Evolutionary conservation across 768 basidiomycete species (phyloP), one percentile per base, ranked within the genome.

Genomic region (Neoboletus subvelutipes): DNA sequence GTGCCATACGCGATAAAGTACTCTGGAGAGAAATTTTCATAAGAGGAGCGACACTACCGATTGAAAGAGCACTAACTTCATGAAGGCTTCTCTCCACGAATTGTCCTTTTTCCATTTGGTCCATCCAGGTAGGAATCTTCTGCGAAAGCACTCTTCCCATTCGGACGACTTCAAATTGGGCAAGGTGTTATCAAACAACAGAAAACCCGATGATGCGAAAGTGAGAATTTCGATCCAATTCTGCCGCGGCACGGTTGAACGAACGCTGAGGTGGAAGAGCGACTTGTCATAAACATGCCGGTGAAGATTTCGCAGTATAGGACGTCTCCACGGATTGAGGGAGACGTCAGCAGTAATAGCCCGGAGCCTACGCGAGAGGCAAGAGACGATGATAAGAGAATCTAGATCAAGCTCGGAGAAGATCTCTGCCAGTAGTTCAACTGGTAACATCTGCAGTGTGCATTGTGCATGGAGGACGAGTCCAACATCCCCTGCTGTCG

Each of bases 91-190:
- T 65, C 80, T 85, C 89, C 91, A 91, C 4, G 77, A 64, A 31
- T 57, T 70, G 45, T 85, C 83, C 61, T 80, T 84, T 69, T 82
- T 87, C 83, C 84, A 85, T 69, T 80, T 88, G 29, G 65, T 65
- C 88, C 88, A 92, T n/a, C 87, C 81, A 7, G 90, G 90, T 13
- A 90, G 72, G 72, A 90, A 93, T 41, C 91, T 75, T 55, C 83
- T 76, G 49, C 73, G 77, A 64, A 90, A 91, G 57, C 83, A 83
- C 55, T 90, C 88, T 62, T 89, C 83, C 90, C 90, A 93, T 58
- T 92, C 85, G 1, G 69, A 62, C 13, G 82, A 75, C 60, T 72
- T 81, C 59, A 92, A 73, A 64, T 87, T 86, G 8, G 90, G 90
- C 33, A 89, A 71, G 9, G 87, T 85, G 26, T 83, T 76, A 43